Conservation (phyloP, 2,329 filamentous ascomycete genomes). For the Cryoendolithus antarcticus region DNA sequence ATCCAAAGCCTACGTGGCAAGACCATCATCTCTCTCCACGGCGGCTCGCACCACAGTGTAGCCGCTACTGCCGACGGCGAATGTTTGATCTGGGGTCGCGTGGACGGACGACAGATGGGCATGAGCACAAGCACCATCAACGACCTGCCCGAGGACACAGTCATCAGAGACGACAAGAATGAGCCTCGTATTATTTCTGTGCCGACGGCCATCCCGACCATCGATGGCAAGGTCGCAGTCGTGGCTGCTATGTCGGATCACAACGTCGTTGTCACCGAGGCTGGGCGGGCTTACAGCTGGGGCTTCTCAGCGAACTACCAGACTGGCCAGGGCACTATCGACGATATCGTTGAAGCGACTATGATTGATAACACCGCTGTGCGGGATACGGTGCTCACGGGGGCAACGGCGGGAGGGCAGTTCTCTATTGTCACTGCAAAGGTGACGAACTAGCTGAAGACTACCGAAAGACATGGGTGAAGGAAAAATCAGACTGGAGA, state of each 20-base stretch:
- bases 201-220: slow-evolving; percentile 46
- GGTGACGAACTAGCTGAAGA: neutral
- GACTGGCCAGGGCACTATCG: slow-evolving; percentile 63
- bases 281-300: slow-evolving; percentile 65
- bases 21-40: slow-evolving; percentile 56
- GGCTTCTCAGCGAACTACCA: slow-evolving; percentile 73
- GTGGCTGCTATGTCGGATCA: slow-evolving; percentile 54
- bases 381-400: slow-evolving; percentile 59
- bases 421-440: slow-evolving; percentile 44
- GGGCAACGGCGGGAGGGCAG: slow-evolving; percentile 79
- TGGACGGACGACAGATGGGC: slow-evolving; percentile 45
- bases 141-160: slow-evolving; percentile 43
- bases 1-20: slow-evolving; percentile 52
- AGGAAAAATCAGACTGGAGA: too few relatives aligned
- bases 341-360: slow-evolving; percentile 67
- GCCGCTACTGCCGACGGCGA: slow-evolving; percentile 42
- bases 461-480: too few relatives aligned
- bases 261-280: slow-evolving; percentile 55
- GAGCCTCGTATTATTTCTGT: slow-evolving; percentile 59
- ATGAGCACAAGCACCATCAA: slow-evolving; percentile 34
- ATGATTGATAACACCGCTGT: slow-evolving; percentile 76
- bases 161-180: slow-evolving; percentile 49
- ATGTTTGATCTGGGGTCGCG: slow-evolving; percentile 47
- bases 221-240: slow-evolving; percentile 38
- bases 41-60: slow-evolving; percentile 64